Percentiles rank a stretch among this genome's conserved stretches.
These are phyloP conservation scores for Santalum album DNA, from an alignment of 164 flowering plant genomes.

Conservation along the genomic window DNA sequence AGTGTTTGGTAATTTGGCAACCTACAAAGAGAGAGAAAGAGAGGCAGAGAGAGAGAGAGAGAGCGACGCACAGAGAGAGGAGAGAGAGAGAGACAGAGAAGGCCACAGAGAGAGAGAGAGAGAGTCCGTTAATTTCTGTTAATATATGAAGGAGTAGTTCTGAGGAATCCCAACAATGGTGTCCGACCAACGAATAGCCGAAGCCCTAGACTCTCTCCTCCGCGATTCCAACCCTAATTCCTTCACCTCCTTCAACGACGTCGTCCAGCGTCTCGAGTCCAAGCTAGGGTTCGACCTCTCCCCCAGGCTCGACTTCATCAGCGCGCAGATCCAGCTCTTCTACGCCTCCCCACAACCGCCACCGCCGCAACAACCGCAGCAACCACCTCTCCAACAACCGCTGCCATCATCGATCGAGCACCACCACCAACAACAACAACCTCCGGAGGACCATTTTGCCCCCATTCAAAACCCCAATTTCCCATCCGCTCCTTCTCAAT, in stretches of 20 bases:
- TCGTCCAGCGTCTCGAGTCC: slow-evolving; percentile 52
- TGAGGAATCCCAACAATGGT: slow-evolving; percentile 28
- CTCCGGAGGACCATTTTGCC: slow-evolving; percentile 24
- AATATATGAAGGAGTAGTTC: not conserved
- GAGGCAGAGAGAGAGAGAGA: slow-evolving; percentile 1
- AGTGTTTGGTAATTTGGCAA: too few species aligned
- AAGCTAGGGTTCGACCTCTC: slow-evolving; percentile 55
- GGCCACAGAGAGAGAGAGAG: slow-evolving; percentile 1
- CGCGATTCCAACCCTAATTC: slow-evolving; percentile 46
- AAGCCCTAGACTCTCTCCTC: slow-evolving; percentile 49
- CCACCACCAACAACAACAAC: slow-evolving; percentile 2
- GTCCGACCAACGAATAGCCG: slow-evolving; percentile 66
- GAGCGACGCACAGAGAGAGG: not conserved
- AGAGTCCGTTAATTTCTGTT: slow-evolving; percentile 3
- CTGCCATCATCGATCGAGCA: not conserved
- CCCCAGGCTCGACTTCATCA: slow-evolving; percentile 53
- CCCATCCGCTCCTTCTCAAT: slow-evolving; percentile 7
- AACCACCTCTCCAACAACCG: slow-evolving; percentile 1
- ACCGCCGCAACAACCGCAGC: not conserved
- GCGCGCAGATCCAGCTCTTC: slow-evolving; percentile 46
- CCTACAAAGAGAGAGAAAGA: not conserved
- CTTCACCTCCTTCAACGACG: slow-evolving; percentile 35
- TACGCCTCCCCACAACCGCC: slow-evolving; percentile 25
- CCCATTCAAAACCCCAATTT: slow-evolving; percentile 17
- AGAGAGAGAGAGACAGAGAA: not conserved